Base-by-base conservation (phyloP, 164 flowering plant genomes). In the Chimonanthus salicifolius region DNA sequence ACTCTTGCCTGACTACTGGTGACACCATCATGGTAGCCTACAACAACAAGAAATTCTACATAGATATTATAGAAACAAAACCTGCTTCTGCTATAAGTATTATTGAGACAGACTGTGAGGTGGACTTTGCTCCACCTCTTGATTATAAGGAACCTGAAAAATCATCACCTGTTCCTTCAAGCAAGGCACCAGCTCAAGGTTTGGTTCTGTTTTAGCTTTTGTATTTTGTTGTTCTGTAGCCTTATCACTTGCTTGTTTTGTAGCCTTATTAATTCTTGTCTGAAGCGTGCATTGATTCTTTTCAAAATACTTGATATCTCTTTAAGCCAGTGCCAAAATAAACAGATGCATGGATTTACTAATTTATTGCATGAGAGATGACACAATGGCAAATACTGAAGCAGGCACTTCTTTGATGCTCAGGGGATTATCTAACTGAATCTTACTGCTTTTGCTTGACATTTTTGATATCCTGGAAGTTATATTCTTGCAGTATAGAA, bases 101-200 rank as follows among this genome's bases (percentile, higher is more conserved):
- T 66, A 92, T 92, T 67, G 97, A 94, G 81, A 94, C 97, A 2
- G 98, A 94, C 77, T 94, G 98, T 80, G 97, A 92, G 81, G 97
- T 94, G 73, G 98, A 94, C 75, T 94, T 94, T 79, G 98, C 97
- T 21, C 94, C 97, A 78, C 97, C 98, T 43, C 87, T 94, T 69
- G 97, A 94, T 84, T 92, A 90, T 71, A 88, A 86, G 78, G 96
- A 89, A 76, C 97, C 98, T 58, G 92, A 87, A 78, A 89, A 72
- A 78, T 85, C 87, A 47, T 80, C 87, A 70, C 15, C 68, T 44
- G 46, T 66, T 66, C 68, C 68, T 8, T 67, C 79, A 49, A 71
- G 82, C 83, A 87, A 87, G 78, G 85, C 83, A 46, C 77, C 84
- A 20, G 83, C 82, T 70, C 82, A 82, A 89, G 96, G 98, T 92